phyloP scores from a whole-genome alignment of 202 grass and related monocot species.

The Musa balbisiana region DNA sequence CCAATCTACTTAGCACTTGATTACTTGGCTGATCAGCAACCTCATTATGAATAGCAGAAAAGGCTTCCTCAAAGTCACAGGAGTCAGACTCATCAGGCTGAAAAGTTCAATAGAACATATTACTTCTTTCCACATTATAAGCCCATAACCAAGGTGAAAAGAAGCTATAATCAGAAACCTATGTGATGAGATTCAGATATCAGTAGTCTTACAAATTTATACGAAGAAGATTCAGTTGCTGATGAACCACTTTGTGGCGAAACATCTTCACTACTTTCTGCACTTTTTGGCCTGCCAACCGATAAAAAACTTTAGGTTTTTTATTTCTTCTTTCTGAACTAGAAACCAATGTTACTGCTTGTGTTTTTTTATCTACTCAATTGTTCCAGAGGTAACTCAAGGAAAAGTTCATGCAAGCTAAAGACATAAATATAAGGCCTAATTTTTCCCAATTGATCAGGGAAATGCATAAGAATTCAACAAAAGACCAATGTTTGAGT shows the following conservation, averaged over 20 bases:
- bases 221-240: not conserved
- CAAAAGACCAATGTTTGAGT: too few relatives aligned
- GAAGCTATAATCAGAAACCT: not conserved
- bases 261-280: too few relatives aligned
- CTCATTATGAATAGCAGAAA: constrained; percentile 1
- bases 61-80: constrained; percentile 11
- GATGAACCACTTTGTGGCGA: not conserved
- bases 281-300: too few relatives aligned
- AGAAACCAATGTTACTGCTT: too few relatives aligned
- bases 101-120: not conserved
- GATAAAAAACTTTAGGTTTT: too few relatives aligned
- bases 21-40: not conserved
- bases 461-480: too few relatives aligned
- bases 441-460: too few relatives aligned
- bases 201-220: constrained; percentile 3
- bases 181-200: not conserved
- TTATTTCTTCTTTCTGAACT: too few relatives aligned
- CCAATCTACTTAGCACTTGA: constrained; percentile 8
- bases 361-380: too few relatives aligned
- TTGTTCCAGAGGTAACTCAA: too few relatives aligned
- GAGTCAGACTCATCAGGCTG: constrained; percentile 16
- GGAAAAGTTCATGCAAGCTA: too few relatives aligned
- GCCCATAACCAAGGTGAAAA: not conserved
- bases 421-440: too few relatives aligned
- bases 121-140: not conserved